These are phyloP conservation scores for Chenopodium quinoa DNA, from an alignment of 148 eudicot genomes.

Conservation along the genomic window DNA sequence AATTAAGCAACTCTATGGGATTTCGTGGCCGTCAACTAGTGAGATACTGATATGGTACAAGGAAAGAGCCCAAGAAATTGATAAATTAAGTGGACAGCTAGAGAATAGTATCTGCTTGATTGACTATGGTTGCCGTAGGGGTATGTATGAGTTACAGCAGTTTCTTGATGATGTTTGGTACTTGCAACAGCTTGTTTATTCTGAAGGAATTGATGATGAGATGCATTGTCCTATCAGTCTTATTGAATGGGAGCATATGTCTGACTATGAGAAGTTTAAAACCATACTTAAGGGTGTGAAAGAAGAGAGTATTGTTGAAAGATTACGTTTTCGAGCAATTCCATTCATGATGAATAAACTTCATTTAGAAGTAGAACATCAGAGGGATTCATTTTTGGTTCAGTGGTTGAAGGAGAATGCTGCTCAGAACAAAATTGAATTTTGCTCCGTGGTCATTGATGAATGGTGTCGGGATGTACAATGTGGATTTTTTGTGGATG, in stretches of 20 bases:
- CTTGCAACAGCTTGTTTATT: slow-evolving; percentile 81
- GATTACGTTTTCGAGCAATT: slow-evolving; percentile 61
- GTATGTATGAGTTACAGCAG: slow-evolving; percentile 61
- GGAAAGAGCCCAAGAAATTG: slow-evolving; percentile 85
- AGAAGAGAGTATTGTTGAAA: slow-evolving; percentile 62
- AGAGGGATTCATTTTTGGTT: slow-evolving; percentile 62
- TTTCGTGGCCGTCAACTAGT: slow-evolving; percentile 69
- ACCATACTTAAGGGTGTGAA: slow-evolving; percentile 67
- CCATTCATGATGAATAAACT: slow-evolving; percentile 68
- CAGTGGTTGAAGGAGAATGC: slow-evolving; percentile 90
- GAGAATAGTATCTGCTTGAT: slow-evolving; percentile 72
- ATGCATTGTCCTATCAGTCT: slow-evolving; percentile 54
- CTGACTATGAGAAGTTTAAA: slow-evolving; percentile 88
- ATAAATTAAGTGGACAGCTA: slow-evolving; percentile 84
- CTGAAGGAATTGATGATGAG: slow-evolving; percentile 53
- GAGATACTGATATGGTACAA: slow-evolving; percentile 78
- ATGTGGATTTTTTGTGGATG: slow-evolving; percentile 56
- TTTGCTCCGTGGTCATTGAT: slow-evolving; percentile 71
- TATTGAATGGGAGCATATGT: slow-evolving; percentile 68
- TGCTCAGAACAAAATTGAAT: slow-evolving; percentile 56
- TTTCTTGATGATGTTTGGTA: slow-evolving; percentile 70
- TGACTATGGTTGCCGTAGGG: slow-evolving; percentile 80
- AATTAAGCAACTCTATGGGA: slow-evolving; percentile 46
- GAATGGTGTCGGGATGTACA: slow-evolving; percentile 59
- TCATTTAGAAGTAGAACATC: slow-evolving; percentile 31